Percentiles rank a stretch among this genome's conserved stretches.
These are phyloP conservation scores for Penicillium sp. DNA, from an alignment of 2,329 filamentous ascomycete species.

Conservation along the genomic window DNA sequence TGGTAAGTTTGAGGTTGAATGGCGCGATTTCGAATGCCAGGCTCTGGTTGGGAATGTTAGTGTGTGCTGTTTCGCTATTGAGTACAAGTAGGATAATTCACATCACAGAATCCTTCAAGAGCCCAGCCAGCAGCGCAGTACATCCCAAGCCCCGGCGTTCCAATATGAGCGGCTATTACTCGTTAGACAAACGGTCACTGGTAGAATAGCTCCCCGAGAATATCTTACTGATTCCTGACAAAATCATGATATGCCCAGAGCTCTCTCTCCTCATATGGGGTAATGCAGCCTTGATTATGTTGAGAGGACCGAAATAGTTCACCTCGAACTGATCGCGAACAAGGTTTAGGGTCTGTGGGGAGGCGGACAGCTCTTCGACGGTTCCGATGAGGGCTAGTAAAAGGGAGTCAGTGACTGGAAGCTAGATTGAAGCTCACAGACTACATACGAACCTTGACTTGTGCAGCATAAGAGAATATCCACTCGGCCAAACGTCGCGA, in stretches of 20 bases:
- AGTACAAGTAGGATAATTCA: conserved; percentile 30
- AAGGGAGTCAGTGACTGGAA: conserved; percentile 15
- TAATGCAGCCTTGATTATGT: conserved; percentile 87
- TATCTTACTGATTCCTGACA: conserved; percentile 74
- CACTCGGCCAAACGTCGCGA: conserved; percentile 80
- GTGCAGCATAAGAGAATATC: conserved; percentile 91
- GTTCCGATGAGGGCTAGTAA: conserved; percentile 77
- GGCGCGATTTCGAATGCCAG: conserved; percentile 95
- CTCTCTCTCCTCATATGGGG: conserved; percentile 78
- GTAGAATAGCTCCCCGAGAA: too few relatives aligned
- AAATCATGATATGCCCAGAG: conserved; percentile 85
- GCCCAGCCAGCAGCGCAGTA: conserved; percentile 94
- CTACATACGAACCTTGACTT: conserved; percentile 67
- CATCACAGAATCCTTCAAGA: conserved; percentile 93
- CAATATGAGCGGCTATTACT: conserved; percentile 73
- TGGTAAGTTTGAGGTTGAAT: conserved; percentile 95
- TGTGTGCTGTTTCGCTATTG: conserved; percentile 10
- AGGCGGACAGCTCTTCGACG: conserved; percentile 84
- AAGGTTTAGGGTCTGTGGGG: conserved; percentile 71
- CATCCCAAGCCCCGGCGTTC: conserved; percentile 86
- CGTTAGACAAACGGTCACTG: conserved; percentile 22
- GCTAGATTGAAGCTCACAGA: neutral
- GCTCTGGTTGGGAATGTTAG: conserved; percentile 50
- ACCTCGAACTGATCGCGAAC: conserved; percentile 91
- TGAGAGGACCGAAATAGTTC: conserved; percentile 94